Percentiles rank a stretch among this genome's conserved stretches.
These are phyloP conservation scores for Fragilariopsis cylindrus DNA, from an alignment of 108 stramenopile species.

Conservation along the genomic window DNA sequence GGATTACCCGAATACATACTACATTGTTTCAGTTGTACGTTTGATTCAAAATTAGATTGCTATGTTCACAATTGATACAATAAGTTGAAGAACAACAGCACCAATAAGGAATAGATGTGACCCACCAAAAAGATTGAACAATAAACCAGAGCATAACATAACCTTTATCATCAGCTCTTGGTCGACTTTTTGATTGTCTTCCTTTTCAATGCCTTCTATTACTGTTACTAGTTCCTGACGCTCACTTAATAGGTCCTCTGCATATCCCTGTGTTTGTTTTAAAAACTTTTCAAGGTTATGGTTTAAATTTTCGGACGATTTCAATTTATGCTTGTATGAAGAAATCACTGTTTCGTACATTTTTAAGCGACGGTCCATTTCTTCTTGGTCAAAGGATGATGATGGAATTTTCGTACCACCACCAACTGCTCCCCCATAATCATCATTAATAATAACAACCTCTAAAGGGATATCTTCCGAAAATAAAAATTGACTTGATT, in stretches of 20 bases:
- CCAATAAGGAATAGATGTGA: slow-evolving; percentile 16
- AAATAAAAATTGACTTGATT: neutral
- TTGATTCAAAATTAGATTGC: neutral
- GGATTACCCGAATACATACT: no score
- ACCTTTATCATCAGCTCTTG: slow-evolving; percentile 26
- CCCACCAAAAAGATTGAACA: slow-evolving; percentile 17
- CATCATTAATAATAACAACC: slow-evolving; percentile 6
- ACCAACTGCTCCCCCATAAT: neutral
- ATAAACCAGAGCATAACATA: slow-evolving; percentile 19
- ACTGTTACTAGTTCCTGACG: slow-evolving; percentile 11
- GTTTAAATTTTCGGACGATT: slow-evolving; percentile 20
- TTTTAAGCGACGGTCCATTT: neutral
- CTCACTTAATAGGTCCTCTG: slow-evolving; percentile 22
- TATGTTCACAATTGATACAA: slow-evolving; percentile 7
- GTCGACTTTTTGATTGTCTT: slow-evolving; percentile 10
- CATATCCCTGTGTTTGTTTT: slow-evolving; percentile 20
- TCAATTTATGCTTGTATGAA: slow-evolving; percentile 16
- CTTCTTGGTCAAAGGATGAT: slow-evolving; percentile 1
- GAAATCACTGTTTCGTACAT: slow-evolving; percentile 8
- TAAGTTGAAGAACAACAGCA: slow-evolving; percentile 5
- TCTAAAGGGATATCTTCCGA: slow-evolving; percentile 4
- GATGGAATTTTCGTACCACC: slow-evolving; percentile 2
- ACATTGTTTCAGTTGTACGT: no score
- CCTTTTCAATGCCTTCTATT: slow-evolving; percentile 15
- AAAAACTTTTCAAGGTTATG: slow-evolving; percentile 16